Conservation (phyloP, 805 yeast species). For the Metschnikowia dekortorum region DNA sequence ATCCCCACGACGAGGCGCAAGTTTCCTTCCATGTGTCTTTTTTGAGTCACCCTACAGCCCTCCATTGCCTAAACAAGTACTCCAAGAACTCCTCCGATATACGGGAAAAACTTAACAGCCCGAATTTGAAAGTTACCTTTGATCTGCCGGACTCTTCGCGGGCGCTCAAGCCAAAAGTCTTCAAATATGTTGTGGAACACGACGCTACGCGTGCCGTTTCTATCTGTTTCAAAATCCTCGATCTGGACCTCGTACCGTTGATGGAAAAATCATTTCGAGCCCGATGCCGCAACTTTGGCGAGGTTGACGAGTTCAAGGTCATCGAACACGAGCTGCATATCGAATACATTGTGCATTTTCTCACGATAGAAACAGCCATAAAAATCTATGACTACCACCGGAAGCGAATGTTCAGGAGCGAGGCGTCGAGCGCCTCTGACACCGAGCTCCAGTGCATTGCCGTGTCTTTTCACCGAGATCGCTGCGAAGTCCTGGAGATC, state of each 20-base stretch:
- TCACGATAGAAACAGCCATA: conserved; percentile 44
- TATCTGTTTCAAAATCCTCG: conserved; percentile 12
- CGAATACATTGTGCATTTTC: conserved; percentile 32
- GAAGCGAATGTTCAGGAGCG: conserved; percentile 19
- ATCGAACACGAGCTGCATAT: conserved; percentile 8
- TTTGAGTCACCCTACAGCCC: conserved; percentile 30
- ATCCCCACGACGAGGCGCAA: neutral
- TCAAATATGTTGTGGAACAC: conserved; percentile 36
- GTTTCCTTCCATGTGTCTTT: conserved; percentile 13
- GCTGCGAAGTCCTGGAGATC: conserved; percentile 28
- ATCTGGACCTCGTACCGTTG: conserved; percentile 10
- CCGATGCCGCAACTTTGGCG: conserved; percentile 39
- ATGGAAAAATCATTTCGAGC: conserved; percentile 21
- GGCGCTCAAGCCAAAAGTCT: conserved; percentile 33
- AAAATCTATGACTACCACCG: conserved; percentile 35
- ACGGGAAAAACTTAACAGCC: conserved; percentile 3
- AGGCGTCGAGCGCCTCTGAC: conserved; percentile 9
- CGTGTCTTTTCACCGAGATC: conserved; percentile 29
- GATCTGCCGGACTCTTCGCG: conserved; percentile 8
- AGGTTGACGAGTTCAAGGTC: conserved; percentile 30
- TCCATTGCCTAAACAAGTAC: conserved; percentile 31
- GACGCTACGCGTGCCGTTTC: conserved; percentile 35
- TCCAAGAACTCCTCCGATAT: conserved; percentile 24
- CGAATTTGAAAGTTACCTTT: neutral
- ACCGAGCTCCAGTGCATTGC: conserved; percentile 15